Base-by-base conservation (phyloP, 1,284 basidiomycete genomes). In the Microbotryum violaceum region DNA sequence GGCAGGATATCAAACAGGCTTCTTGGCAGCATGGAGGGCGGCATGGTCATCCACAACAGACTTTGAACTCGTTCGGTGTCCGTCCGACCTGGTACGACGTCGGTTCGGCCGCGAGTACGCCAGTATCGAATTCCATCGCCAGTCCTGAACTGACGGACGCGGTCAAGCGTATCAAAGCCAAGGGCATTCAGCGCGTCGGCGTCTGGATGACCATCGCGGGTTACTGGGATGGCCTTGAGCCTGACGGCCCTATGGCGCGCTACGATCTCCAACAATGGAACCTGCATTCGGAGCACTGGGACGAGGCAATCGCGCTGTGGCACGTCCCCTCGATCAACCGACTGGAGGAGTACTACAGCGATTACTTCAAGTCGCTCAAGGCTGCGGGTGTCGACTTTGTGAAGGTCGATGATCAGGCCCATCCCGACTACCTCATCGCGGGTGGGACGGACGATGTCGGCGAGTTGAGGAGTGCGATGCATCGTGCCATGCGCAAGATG, bases 401-500 rank as follows among this genome's bases (percentile, higher is more conserved):
- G 62, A 73, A 73, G 53, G 61, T 75, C 21, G 73, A 75, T 49
- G 71, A 72, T n/a, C 73, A 74, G 56, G 70, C 72, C 9, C 55
- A 54, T 47, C 33, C 67, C 33, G 70, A 70, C 48, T 61, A 61
- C n/a, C 14, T 68, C 55, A 25, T 59, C 7, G 56, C 54, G 3
- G 46, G 56, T 49, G 60, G 57, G 2, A 49, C 48, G 6, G 49
- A 52, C 21, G 56, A 56, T 6, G 53, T 61, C 0, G 65, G 58
- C 10, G 66, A 68, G 25, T 62, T 61, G 6, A 47, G 57, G 59
- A 57, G 33, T 29, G 27, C 23, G 14, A 50, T 65, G 37, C 57
- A 64, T 27, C 20, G 12, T 2, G 44, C 57, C 45, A 70, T 73
- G 62, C 62, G 66, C 18, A 42, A 60, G 1, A 70, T 69, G 20